Evolutionary conservation across 352 stramenopile species (phyloP), one percentile per base, ranked within the genome.

Genomic region (Phytophthora capsici): DNA sequence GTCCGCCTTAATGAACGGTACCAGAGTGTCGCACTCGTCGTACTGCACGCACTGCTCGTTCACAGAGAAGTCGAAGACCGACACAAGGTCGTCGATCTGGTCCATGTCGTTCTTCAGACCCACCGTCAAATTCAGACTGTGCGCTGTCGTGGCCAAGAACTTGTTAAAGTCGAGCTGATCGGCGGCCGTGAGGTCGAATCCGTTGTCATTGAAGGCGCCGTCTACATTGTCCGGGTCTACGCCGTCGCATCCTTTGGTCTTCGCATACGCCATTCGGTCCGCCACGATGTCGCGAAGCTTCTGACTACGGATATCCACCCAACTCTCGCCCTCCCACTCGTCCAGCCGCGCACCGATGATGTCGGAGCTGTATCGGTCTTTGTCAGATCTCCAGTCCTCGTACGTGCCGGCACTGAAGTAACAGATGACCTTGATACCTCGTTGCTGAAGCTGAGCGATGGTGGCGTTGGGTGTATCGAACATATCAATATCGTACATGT

Each of bases 171-270:
- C 69, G 34, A 86, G 70, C 49, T 84, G 74, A 47, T 75, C 72
- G 13, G 43, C 57, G 9, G 63, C 66, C 23, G 73, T 80, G 22
- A 82, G 64, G 16, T 49, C 41, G 53, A 81, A 64, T 12, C 71
- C 71, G 23, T 68, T 63, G 63, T 83, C 45, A 36, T 78, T 75
- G 54, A 73, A 73, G 16, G 69, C 66, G 43, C 73, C 77, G 53
- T 86, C 77, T 14, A 88, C 72, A 55, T 88, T 86, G 68, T 88
- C 81, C 3, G 76, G 70, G 30, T 89, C 77, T 17, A 90, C 75
- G 17, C 57, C 75, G 49, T 88, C 75, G 59, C 78, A 90, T 12
- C 79, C 75, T 44, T 85, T 88, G 36, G 61, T 37, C 59, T 74
- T 60, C 9, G 77, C 78, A 20, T 77, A 54, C 45, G 80, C 36